Evolutionary conservation across 148 eudicot species (phyloP).

Genomic region (Vaccinium myrtillus): DNA sequence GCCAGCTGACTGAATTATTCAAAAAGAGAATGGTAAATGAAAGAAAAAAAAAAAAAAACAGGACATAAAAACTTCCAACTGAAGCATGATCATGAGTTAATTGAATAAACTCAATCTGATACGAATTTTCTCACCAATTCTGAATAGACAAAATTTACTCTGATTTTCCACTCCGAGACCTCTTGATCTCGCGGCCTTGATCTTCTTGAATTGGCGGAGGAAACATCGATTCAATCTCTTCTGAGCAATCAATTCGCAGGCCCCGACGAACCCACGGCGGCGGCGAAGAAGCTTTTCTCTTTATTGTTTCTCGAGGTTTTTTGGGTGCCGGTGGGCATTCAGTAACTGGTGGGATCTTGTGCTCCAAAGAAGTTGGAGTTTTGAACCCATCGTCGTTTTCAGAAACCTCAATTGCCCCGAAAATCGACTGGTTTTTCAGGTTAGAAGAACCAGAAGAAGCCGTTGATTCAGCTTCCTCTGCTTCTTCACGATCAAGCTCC

Average conservation of each 20-base stretch:
- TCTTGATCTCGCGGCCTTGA: conserved; percentile 21
- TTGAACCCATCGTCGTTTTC: conserved; percentile 28
- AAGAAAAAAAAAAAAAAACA: too few species aligned
- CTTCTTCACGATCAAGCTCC: neutral
- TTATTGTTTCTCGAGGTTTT: conserved; percentile 10
- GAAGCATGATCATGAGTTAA: too few species aligned
- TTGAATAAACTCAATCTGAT: too few species aligned
- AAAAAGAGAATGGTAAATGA: too few species aligned
- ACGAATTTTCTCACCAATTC: neutral
- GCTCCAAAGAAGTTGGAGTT: conserved; percentile 48
- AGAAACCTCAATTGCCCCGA: neutral
- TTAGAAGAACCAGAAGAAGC: neutral
- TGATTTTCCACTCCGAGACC: conserved; percentile 20
- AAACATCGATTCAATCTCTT: conserved; percentile 31
- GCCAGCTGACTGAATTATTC: too few species aligned
- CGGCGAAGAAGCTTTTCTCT: conserved; percentile 25
- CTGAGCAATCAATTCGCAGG: conserved; percentile 13
- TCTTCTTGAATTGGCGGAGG: conserved; percentile 11
- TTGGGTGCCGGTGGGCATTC: conserved; percentile 55
- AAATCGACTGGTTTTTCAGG: neutral
- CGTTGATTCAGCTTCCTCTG: neutral
- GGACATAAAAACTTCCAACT: too few species aligned
- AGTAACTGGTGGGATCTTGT: conserved; percentile 36
- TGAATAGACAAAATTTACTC: too few species aligned
- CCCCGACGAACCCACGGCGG: neutral